These are phyloP conservation scores for Phytophthora pinifolia DNA, from an alignment of 352 stramenopile species.

Conservation along the genomic window DNA sequence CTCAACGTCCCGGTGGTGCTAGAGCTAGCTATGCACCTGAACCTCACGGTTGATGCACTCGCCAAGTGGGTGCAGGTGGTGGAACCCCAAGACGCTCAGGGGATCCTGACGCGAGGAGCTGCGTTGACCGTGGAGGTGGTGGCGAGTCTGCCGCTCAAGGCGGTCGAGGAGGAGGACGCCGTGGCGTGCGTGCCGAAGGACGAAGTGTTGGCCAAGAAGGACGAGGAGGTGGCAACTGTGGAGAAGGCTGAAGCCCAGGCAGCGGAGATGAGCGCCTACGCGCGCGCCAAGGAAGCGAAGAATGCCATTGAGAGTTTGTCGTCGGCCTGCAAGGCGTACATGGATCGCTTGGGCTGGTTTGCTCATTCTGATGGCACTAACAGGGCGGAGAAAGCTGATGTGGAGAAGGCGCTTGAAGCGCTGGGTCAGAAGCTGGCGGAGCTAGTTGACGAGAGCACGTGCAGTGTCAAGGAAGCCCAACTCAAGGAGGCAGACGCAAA, in stretches of 20 bases:
- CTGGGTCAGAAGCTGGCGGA: conserved; percentile 27
- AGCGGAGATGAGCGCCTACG: conserved; percentile 22
- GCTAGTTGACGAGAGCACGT: conserved; percentile 16
- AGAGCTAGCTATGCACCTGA: conserved; percentile 41
- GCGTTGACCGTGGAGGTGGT: conserved; percentile 21
- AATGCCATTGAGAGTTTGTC: conserved; percentile 47
- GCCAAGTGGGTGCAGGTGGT: conserved; percentile 35
- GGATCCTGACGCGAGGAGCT: conserved; percentile 19
- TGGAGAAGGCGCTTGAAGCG: conserved; percentile 25
- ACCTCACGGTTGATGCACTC: conserved; percentile 41
- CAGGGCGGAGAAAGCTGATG: conserved; percentile 15
- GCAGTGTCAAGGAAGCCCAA: conserved; percentile 30
- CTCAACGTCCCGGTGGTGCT: conserved; percentile 31
- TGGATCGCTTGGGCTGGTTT: conserved; percentile 44
- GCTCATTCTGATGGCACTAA: conserved; percentile 11
- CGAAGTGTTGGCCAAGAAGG: conserved; percentile 15
- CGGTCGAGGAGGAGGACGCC: conserved; percentile 20
- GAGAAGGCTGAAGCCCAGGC: conserved; percentile 21
- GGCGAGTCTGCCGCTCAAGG: conserved; percentile 25
- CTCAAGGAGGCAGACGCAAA: conserved; percentile 26
- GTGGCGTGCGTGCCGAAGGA: conserved; percentile 20
- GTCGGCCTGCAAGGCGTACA: conserved; percentile 36
- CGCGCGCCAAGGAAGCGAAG: conserved; percentile 39
- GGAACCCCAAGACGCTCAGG: conserved; percentile 13
- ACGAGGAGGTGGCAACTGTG: conserved; percentile 27